Evolutionary conservation across 768 basidiomycete species (phyloP), one percentile per base, ranked within the genome.

Genomic region (Pulveroboletus frians): DNA sequence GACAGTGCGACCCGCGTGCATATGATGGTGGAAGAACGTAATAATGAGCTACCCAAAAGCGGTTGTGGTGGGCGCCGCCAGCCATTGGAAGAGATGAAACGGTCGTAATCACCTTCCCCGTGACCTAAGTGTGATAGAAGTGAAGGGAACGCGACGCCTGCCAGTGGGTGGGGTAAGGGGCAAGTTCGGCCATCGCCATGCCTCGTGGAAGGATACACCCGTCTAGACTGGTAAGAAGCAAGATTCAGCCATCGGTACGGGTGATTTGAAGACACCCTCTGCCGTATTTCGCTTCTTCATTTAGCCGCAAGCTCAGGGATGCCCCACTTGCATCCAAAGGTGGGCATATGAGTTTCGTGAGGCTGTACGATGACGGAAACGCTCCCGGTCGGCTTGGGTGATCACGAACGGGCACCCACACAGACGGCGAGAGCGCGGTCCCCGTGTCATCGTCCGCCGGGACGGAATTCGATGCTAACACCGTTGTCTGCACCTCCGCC

Each of bases 21-120:
- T 48, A 42, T 41, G 49, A 47, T 43, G 35, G 17, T 14, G 50
- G 47, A 49, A 48, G 31, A 31, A 44, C 30, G 57, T 38, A 45
- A 52, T 46, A 35, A 52, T 44, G 50, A 56, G 71, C 50, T 54
- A 88, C 88, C 80, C 46, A 89, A 73, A 27, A 83, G 55, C 1
- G 88, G 84, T 47, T 68, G 72, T 20, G 69, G 68, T 50, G 70
- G 46, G 67, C 69, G 13, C 69, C 59, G 35, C 38, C 51, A 27
- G 71, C 63, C 23, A 51, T 88, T 88, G 1, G 73, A 64, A 3
- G 79, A 67, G 31, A 91, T 71, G 67, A 87, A 91, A 13, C 76
- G 73, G 67, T 91, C 88, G 56, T 91, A 91, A 68, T 85, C 89
- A 6, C 88, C 88, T 64, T 86, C 91, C 20, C 88, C 88, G 55